Evolutionary conservation across 2,329 filamentous ascomycete species (phyloP).

Genomic region (Trichoderma harzianum): DNA sequence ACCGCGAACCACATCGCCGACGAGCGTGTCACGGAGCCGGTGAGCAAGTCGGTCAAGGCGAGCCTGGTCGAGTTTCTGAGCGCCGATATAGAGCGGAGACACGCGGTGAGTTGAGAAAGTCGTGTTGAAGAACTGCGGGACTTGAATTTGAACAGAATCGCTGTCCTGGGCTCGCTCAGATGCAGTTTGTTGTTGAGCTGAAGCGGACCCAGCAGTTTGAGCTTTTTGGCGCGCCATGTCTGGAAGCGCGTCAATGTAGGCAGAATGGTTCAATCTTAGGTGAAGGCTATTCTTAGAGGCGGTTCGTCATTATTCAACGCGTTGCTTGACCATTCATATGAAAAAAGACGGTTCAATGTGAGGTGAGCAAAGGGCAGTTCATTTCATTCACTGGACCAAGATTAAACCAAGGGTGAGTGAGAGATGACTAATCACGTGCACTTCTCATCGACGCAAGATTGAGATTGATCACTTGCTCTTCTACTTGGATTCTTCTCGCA

Average conservation of each 20-base stretch:
- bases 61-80: conserved; percentile 34
- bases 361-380: neutral
- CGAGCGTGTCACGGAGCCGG: conserved; percentile 51
- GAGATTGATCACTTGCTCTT: neutral
- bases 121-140: conserved; percentile 53
- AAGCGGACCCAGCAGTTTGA: neutral
- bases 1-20: conserved; percentile 59
- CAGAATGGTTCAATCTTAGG: neutral
- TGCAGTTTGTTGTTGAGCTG: neutral
- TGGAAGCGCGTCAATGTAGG: neutral
- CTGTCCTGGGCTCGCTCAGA: neutral
- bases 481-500: neutral
- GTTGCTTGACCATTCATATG: neutral
- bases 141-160: conserved; percentile 25
- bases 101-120: conserved; percentile 56
- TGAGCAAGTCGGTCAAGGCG: conserved; percentile 45
- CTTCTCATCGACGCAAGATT: neutral
- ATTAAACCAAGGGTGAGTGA: neutral
- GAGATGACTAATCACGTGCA: neutral
- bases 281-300: neutral
- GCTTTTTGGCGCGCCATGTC: conserved; percentile 13
- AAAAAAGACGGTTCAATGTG: neutral
- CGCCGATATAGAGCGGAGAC: conserved; percentile 51
- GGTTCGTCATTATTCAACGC: neutral
- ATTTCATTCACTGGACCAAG: neutral